These are phyloP conservation scores for Calophaca sinica DNA, from an alignment of 306 rosid genomes.

Conservation along the genomic window DNA sequence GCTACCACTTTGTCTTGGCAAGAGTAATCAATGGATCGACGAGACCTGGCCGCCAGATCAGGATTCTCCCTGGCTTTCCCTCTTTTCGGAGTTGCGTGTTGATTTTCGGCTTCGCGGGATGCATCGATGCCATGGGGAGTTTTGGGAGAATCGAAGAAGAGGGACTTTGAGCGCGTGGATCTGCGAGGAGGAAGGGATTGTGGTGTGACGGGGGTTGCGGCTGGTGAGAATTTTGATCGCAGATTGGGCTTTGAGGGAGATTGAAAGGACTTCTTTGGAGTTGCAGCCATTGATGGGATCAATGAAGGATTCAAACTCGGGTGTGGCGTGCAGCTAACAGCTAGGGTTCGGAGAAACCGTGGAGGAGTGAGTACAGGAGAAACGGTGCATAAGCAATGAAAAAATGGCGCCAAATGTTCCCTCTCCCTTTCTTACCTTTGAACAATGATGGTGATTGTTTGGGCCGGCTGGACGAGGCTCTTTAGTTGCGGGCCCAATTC, in stretches of 20 bases:
- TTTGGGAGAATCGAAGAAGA: conserved; percentile 40
- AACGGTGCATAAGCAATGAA: too few relatives aligned
- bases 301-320: neutral
- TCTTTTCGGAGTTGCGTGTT: conserved; percentile 19
- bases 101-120: neutral
- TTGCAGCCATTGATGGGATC: conserved; percentile 64
- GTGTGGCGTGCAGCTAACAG: neutral
- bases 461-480: too few relatives aligned
- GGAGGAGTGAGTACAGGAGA: too few relatives aligned
- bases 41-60: conserved; percentile 1
- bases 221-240: conserved; percentile 42
- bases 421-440: too few relatives aligned
- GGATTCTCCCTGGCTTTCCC: conserved; percentile 2
- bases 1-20: neutral
- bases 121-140: neutral
- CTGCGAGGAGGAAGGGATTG: conserved; percentile 59
- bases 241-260: conserved; percentile 55
- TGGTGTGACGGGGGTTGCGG: conserved; percentile 60
- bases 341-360: conserved; percentile 40
- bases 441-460: too few relatives aligned
- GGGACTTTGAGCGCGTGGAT: conserved; percentile 61
- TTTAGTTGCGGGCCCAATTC: too few relatives aligned
- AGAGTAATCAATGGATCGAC: conserved; percentile 36
- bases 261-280: conserved; percentile 53
- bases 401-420: too few relatives aligned